Evolutionary conservation across 495 filamentous ascomycete species (phyloP).

Genomic region (Chlorociboria aeruginascens): DNA sequence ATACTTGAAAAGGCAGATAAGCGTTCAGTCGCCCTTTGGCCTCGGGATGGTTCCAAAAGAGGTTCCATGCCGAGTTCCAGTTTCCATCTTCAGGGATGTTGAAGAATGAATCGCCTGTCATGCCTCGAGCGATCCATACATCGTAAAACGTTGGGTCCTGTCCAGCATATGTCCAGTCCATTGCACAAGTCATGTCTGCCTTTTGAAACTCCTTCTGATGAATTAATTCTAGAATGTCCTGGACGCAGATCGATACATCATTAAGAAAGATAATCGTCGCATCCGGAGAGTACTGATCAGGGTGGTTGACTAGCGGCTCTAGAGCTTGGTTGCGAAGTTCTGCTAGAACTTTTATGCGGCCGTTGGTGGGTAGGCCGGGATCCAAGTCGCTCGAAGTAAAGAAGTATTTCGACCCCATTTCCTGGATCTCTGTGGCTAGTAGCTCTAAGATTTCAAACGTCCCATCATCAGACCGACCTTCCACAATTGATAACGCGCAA

Average conservation of each 20-base stretch:
- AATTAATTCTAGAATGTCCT: constrained; percentile 40
- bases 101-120: constrained; percentile 39
- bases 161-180: constrained; percentile 31
- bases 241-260: constrained; percentile 35
- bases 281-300: constrained; percentile 10
- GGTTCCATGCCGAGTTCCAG: constrained; percentile 29
- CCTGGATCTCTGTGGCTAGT: constrained; percentile 23
- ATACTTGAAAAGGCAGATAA: constrained; percentile 37
- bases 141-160: constrained; percentile 33
- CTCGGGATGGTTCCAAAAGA: constrained; percentile 32
- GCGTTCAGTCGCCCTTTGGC: constrained; percentile 18
- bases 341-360: constrained; percentile 29
- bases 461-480: constrained; percentile 37
- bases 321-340: constrained; percentile 34
- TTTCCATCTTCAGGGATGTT: constrained; percentile 32
- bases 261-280: constrained; percentile 38
- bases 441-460: constrained; percentile 33
- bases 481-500: constrained; percentile 38
- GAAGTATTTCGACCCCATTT: constrained; percentile 24
- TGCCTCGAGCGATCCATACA: constrained; percentile 35
- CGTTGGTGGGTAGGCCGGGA: constrained; percentile 14
- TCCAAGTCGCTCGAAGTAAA: constrained; percentile 26
- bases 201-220: constrained; percentile 29
- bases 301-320: constrained; percentile 22
- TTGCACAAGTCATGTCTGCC: constrained; percentile 40